Base-by-base conservation (phyloP, 352 stramenopile genomes). In the Pythium dissimile region DNA sequence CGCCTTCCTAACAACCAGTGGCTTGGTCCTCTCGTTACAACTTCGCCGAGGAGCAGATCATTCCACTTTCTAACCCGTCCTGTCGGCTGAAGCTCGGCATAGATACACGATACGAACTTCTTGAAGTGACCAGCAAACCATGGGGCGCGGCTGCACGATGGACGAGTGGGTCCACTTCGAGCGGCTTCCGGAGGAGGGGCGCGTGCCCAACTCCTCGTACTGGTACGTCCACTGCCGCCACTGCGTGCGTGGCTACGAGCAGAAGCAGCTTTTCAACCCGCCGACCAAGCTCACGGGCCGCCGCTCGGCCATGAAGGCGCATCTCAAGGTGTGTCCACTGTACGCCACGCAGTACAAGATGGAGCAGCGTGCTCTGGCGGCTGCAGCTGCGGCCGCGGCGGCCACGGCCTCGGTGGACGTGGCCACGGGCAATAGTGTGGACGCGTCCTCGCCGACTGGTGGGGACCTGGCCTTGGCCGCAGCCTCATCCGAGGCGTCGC, bases 151-250 rank as follows among this genome's bases (percentile, higher is more conserved):
- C 5, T 85, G 77, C 62, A 87, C 77, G 13, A 86, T 92, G 78
- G 77, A 89, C 68, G 82, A 92, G 68, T 92, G 82, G 82, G 75
- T 62, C 20, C 83, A 92, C 69, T 92, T 92, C 64, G 71, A 89
- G 62, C 83, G 84, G 60, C 68, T 85, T 49, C 70, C 67, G 1
- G 71, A 78, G 12, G 76, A 84, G 41, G 80, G 80, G 12, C 72
- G 76, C 47, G 80, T 90, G 65, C 74, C 80, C 47, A 88, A 88
- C 67, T 89, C 77, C 28, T 88, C 78, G 23, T 90, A 92, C 59
- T 92, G 80, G 83, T 90, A 86, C 62, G 83, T 92, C 20, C 62
- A 79, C 41, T 92, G 83, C 64, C 78, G 78, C 55, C 83, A 92
- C 71, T 92, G 83, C 48, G 64, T 72, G 34, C 70, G 56, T 20